Conservation (phyloP, 1,139 yeast species). For the Taiozyma sp. region DNA sequence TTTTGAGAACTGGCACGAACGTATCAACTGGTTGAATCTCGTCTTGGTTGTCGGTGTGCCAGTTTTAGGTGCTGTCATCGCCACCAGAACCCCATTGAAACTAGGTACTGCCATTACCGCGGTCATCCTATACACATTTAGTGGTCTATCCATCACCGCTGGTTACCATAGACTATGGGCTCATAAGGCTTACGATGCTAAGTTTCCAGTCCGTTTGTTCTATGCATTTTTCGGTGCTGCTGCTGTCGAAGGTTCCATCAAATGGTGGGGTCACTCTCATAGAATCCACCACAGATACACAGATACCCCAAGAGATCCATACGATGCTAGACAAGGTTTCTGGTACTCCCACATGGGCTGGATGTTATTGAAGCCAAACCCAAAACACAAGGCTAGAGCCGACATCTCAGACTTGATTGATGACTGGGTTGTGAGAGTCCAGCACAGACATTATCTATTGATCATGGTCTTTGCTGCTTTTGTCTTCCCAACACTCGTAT, state of each 20-base stretch:
- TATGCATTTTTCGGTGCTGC: constrained; percentile 90
- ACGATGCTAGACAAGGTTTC: constrained; percentile 93
- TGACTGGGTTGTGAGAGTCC: constrained; percentile 89
- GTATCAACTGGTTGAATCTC: constrained; percentile 91
- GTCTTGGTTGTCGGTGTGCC: constrained; percentile 77
- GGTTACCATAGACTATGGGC: constrained; percentile 89
- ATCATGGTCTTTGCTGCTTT: constrained; percentile 67
- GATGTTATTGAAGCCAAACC: constrained; percentile 94
- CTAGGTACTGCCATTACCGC: constrained; percentile 59
- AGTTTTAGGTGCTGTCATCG: constrained; percentile 49
- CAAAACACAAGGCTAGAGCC: constrained; percentile 92
- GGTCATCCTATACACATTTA: constrained; percentile 55
- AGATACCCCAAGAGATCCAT: constrained; percentile 95
- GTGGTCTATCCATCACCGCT: constrained; percentile 94
- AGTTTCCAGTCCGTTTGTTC: constrained; percentile 62
- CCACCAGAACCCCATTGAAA: constrained; percentile 53
- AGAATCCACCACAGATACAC: constrained; percentile 97
- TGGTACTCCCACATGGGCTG: constrained; percentile 97
- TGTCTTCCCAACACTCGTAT: constrained; percentile 68
- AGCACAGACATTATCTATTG: constrained; percentile 84
- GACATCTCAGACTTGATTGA: constrained; percentile 88
- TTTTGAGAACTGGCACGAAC: constrained; percentile 72
- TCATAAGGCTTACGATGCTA: constrained; percentile 83
- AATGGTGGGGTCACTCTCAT: constrained; percentile 99
- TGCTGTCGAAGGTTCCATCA: constrained; percentile 93